Evolutionary conservation across 805 yeast species (phyloP).

Genomic region (Candida hungchunana): DNA sequence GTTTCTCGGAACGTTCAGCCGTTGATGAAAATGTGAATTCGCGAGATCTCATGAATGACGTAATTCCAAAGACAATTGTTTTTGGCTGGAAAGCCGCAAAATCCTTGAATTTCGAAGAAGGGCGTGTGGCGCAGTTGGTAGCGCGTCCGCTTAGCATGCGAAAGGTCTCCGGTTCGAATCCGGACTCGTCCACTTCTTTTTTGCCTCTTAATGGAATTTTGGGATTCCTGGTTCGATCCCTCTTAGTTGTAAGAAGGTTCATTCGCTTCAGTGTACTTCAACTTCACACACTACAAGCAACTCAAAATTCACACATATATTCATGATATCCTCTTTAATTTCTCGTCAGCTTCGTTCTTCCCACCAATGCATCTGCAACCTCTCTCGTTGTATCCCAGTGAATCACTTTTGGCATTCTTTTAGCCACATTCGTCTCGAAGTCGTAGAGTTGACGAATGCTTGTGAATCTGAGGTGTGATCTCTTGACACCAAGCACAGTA

Average conservation of each 20-base stretch:
- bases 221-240: not conserved
- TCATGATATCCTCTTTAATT: too few relatives aligned
- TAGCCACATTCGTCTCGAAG: slow-evolving; percentile 73
- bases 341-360: slow-evolving; percentile 47
- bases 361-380: slow-evolving; percentile 81
- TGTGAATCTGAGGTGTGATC: slow-evolving; percentile 71
- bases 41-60: not conserved
- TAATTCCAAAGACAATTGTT: too few relatives aligned
- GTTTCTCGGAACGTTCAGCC: too few relatives aligned
- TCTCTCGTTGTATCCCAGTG: slow-evolving; percentile 79
- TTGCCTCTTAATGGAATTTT: slow-evolving; percentile 23
- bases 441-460: slow-evolving; percentile 77
- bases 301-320: too few relatives aligned
- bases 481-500: slow-evolving; percentile 77
- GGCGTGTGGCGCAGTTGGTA: slow-evolving; percentile 84
- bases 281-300: too few relatives aligned
- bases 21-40: too few relatives aligned
- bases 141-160: slow-evolving; percentile 81
- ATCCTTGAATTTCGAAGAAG: slow-evolving; percentile 21
- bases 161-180: slow-evolving; percentile 78
- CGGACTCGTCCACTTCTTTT: slow-evolving; percentile 61
- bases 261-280: too few relatives aligned
- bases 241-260: too few relatives aligned
- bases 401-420: slow-evolving; percentile 84
- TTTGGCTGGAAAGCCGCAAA: not conserved